Evolutionary conservation across 805 yeast species (phyloP).

Genomic region (Yarrowia keelungensis): DNA sequence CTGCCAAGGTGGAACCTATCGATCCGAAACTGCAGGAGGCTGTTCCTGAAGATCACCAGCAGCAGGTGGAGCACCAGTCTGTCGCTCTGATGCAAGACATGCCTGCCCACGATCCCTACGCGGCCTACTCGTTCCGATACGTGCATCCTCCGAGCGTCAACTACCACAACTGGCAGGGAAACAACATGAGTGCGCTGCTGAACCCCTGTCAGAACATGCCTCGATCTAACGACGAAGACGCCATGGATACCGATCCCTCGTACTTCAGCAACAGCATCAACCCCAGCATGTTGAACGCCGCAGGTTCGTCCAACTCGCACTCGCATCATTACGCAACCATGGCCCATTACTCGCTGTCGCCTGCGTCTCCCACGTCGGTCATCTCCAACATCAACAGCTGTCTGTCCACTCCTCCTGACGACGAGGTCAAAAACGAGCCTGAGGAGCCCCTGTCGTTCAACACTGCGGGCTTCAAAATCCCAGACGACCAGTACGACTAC

Average conservation of each 20-base stretch:
- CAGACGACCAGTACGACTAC: slow-evolving; percentile 6
- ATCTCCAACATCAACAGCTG: slow-evolving; percentile 9
- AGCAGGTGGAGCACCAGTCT: neutral
- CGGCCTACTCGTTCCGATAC: slow-evolving; percentile 22
- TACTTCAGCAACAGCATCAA: slow-evolving; percentile 20
- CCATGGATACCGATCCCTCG: neutral
- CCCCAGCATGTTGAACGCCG: slow-evolving; percentile 10
- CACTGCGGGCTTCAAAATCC: slow-evolving; percentile 2
- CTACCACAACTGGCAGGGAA: slow-evolving; percentile 10
- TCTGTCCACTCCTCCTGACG: neutral
- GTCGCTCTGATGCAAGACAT: neutral
- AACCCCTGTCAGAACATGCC: neutral
- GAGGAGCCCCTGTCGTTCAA: neutral
- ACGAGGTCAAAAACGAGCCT: neutral
- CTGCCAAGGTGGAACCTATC: neutral
- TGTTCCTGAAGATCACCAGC: neutral
- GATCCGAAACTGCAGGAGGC: slow-evolving; percentile 7
- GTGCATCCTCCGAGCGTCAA: slow-evolving; percentile 24
- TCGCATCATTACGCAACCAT: slow-evolving; percentile 4
- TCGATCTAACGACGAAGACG: too few species aligned
- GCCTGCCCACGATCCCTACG: slow-evolving; percentile 19
- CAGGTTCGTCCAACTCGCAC: too few species aligned
- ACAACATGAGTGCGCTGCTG: neutral
- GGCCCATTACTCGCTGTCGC: slow-evolving; percentile 26
- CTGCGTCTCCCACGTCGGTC: slow-evolving; percentile 7